Evolutionary conservation across 139 green algal genomes (phyloP).

Genomic region (Asterochloris erici): DNA sequence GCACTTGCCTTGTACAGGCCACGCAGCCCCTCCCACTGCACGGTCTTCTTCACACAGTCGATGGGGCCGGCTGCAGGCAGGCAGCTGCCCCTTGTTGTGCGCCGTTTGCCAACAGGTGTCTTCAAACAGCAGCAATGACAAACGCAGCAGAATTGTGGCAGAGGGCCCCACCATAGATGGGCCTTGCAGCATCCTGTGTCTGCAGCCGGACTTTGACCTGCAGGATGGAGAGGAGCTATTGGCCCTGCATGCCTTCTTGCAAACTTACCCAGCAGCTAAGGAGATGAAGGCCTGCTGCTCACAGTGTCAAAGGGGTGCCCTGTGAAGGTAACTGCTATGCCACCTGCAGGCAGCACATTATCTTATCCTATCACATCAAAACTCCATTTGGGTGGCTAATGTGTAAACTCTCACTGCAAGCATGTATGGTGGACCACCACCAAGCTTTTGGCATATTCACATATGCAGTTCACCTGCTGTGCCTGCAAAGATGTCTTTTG

Average conservation of each 20-base stretch:
- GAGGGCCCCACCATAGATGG: constrained; percentile 80
- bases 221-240: constrained; percentile 31
- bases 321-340: constrained; percentile 83
- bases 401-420: too few species aligned
- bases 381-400: too few species aligned
- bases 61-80: constrained; percentile 71
- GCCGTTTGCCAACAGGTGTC: neutral
- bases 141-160: neutral
- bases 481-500: constrained; percentile 72
- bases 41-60: constrained; percentile 87
- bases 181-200: constrained; percentile 79
- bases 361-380: too few species aligned
- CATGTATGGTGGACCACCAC: neutral
- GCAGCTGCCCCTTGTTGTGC: neutral
- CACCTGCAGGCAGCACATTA: constrained; percentile 45
- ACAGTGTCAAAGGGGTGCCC: constrained; percentile 77
- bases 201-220: constrained; percentile 88
- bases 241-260: neutral
- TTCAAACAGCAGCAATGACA: neutral
- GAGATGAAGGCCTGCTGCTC: too few species aligned
- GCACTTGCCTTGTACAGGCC: constrained; percentile 87
- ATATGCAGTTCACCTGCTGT: constrained; percentile 54
- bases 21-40: constrained; percentile 83
- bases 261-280: neutral
- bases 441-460: too few species aligned